Evolutionary conservation across 2,329 filamentous ascomycete species (phyloP).

Genomic region (Alternaria arborescens): DNA sequence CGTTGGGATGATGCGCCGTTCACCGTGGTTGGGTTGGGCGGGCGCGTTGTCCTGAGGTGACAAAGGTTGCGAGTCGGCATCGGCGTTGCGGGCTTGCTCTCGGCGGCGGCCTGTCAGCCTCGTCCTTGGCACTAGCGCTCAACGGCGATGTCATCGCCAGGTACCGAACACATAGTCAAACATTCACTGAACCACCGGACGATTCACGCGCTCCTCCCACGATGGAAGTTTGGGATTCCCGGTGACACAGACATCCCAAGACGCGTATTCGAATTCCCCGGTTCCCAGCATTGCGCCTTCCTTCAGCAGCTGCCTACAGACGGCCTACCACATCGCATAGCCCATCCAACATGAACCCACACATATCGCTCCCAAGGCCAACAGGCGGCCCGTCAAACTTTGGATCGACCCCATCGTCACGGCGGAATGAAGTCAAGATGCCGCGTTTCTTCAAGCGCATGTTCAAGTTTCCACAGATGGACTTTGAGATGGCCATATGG

Average conservation of each 20-base stretch:
- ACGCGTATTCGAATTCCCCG: not conserved
- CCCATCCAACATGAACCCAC: slow-evolving; percentile 62
- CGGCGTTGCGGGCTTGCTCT: slow-evolving; percentile 15
- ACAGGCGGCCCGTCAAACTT: slow-evolving; percentile 64
- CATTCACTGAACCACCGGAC: slow-evolving; percentile 4
- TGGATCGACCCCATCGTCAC: slow-evolving; percentile 59
- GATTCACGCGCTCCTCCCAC: slow-evolving; percentile 6
- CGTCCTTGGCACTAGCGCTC: slow-evolving; percentile 24
- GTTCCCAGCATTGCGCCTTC: not conserved
- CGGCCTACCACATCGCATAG: not conserved
- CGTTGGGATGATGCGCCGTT: slow-evolving; percentile 24
- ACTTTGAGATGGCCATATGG: slow-evolving; percentile 78
- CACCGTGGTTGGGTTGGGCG: slow-evolving; percentile 6
- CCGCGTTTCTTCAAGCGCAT: slow-evolving; percentile 73
- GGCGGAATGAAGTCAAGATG: slow-evolving; percentile 65
- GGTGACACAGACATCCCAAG: slow-evolving; percentile 8
- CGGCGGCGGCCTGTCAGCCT: slow-evolving; percentile 12
- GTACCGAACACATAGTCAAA: slow-evolving; percentile 18
- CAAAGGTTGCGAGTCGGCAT: slow-evolving; percentile 19
- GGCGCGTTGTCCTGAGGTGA: slow-evolving; percentile 20
- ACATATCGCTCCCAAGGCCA: slow-evolving; percentile 67
- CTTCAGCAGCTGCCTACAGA: not conserved
- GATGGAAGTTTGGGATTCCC: slow-evolving; percentile 14
- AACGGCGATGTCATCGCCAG: slow-evolving; percentile 30
- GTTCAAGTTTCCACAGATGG: slow-evolving; percentile 78